Evolutionary conservation across 768 basidiomycete species (phyloP), one percentile per base, ranked within the genome.

Genomic region (Baorangia bicolor): DNA sequence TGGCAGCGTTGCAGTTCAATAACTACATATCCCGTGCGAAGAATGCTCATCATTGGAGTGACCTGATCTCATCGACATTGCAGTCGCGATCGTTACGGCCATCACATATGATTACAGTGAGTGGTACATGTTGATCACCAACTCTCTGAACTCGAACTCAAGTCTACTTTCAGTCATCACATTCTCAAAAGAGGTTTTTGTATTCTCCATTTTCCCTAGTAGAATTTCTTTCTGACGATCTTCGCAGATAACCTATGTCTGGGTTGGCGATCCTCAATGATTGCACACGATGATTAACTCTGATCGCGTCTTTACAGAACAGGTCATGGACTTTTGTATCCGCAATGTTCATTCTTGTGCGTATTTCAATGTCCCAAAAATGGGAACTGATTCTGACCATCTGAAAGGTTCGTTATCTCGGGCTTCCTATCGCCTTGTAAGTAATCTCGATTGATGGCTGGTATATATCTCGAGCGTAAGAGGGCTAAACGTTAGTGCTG

Each of bases 71-170:
- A 62, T 33, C 3, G 14, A 38, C 14, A 16, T 51, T 44, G 25
- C 46, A 65, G 64, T 65, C 8, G 44, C 28, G 16, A 33, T 51
- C n/a, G 28, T 28, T 23, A 39, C 60, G 2, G 63, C 43, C 6
- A 27, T 59, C n/a, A 5, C 21, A 16, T 65, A 65, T 47, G 64
- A 65, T 25, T 64, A 59, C 37, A 21, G 63, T 65, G 46, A 47
- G 60, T 61, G 12, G 14, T 33, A 5, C 25, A 30, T 14, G 18
- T 30, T 33, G 4, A 35, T 48, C 30, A 2, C 2, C 18, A n/a
- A 10, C 12, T 16, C 14, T 56, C 25, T 9, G 2, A 41, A 44
- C 27, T 23, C 4, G 21, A 31, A 13, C 6, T 34, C 20, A 52
- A 13, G 5, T 20, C 12, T 46, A 9, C n/a, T n/a, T 3, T 46